Percentiles rank a stretch among this genome's conserved stretches.
These are phyloP conservation scores for Candida albicans DNA, from an alignment of 1,139 yeast species.

Conservation along the genomic window DNA sequence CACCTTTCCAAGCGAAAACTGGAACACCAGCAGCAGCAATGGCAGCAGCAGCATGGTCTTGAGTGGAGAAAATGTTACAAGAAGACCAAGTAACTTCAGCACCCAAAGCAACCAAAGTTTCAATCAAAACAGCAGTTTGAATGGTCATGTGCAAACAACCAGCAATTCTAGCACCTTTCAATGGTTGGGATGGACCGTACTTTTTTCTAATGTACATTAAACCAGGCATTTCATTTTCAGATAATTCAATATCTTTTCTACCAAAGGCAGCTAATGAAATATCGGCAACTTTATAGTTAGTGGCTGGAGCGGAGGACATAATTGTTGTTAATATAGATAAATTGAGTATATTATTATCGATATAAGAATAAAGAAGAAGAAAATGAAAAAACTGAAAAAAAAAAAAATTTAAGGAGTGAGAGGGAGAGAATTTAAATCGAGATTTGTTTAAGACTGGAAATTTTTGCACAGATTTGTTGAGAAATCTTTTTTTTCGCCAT, in stretches of 20 bases:
- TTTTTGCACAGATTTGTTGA: too few relatives aligned
- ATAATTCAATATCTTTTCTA: constrained; percentile 98
- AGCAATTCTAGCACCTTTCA: constrained; percentile 98
- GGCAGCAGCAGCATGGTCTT: constrained; percentile 99
- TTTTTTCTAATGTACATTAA: constrained; percentile 95
- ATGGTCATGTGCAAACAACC: constrained; percentile 99
- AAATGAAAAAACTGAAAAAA: background rate
- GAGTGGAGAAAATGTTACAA: constrained; percentile 99
- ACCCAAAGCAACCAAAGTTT: constrained; percentile 95
- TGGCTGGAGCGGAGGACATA: constrained; percentile 33
- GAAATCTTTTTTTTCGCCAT: too few relatives aligned
- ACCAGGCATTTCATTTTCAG: constrained; percentile 99
- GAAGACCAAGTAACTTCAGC: constrained; percentile 99
- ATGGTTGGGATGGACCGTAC: constrained; percentile 91
- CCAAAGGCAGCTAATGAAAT: constrained; percentile 99
- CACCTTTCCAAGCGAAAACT: constrained; percentile 99
- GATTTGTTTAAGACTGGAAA: too few relatives aligned
- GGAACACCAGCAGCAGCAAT: constrained; percentile 99
- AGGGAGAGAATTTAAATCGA: too few relatives aligned
- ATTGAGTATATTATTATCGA: background rate
- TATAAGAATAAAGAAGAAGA: constrained; percentile 1
- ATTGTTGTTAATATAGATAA: constrained; percentile 1
- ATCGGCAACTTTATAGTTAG: constrained; percentile 94
- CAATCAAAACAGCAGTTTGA: constrained; percentile 98
- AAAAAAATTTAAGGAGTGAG: too few relatives aligned